Conservation (phyloP, 2,329 filamentous ascomycete species). For the Clonostachys chloroleuca region DNA sequence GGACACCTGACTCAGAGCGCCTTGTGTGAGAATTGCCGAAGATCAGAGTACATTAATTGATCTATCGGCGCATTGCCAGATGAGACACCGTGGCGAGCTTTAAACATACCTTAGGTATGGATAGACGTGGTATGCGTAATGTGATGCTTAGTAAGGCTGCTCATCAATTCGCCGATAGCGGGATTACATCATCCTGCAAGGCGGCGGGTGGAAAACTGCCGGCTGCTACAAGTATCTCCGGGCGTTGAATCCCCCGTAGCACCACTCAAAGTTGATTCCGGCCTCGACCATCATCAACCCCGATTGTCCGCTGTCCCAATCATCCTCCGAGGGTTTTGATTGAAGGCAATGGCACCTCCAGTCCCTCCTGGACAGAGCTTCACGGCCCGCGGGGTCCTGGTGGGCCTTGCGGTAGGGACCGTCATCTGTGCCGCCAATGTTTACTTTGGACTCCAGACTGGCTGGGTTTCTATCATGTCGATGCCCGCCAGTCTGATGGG, state of each 20-base stretch:
- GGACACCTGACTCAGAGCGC: too few relatives aligned
- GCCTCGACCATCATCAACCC: neutral
- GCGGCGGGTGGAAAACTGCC: too few relatives aligned
- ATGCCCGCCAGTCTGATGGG: slow-evolving; percentile 95
- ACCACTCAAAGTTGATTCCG: too few relatives aligned
- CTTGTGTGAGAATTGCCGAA: too few relatives aligned
- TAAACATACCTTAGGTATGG: too few relatives aligned
- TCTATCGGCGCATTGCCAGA: too few relatives aligned
- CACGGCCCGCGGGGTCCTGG: slow-evolving; percentile 74
- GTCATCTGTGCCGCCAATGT: slow-evolving; percentile 96
- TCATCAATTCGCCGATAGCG: neutral
- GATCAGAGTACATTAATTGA: too few relatives aligned
- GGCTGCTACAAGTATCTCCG: neutral
- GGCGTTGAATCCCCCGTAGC: neutral
- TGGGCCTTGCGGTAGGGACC: slow-evolving; percentile 79
- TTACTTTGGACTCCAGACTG: slow-evolving; percentile 95
- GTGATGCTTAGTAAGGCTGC: too few relatives aligned
- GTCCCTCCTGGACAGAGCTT: slow-evolving; percentile 61
- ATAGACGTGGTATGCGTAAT: too few relatives aligned
- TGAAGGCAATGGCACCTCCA: slow-evolving; percentile 4
- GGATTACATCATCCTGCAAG: neutral
- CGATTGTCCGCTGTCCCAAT: neutral
- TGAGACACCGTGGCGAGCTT: too few relatives aligned
- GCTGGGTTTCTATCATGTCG: slow-evolving; percentile 76
- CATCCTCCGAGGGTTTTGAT: neutral